Evolutionary conservation across 2,329 filamentous ascomycete species (phyloP).

Genomic region (Chaetomium strumarium): DNA sequence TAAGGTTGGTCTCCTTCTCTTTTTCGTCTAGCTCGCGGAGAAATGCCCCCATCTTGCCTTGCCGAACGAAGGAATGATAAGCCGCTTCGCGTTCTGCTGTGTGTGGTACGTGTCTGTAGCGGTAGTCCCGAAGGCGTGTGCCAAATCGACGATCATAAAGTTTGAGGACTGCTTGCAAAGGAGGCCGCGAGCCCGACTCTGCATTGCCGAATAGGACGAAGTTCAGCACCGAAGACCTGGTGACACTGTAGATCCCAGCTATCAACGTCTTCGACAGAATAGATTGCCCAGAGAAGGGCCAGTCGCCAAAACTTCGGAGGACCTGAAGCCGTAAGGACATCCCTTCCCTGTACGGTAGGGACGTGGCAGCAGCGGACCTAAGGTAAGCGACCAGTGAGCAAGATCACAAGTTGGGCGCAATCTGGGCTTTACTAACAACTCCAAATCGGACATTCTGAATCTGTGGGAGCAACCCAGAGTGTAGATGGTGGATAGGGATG

Average conservation of each 20-base stretch:
- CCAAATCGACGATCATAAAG: constrained; percentile 5
- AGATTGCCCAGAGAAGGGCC: background rate
- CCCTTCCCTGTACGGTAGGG: background rate
- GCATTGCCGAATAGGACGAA: background rate
- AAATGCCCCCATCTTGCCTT: background rate
- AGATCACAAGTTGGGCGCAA: no score
- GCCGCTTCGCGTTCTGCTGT: background rate
- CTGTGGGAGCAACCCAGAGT: no score
- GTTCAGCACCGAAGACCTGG: background rate
- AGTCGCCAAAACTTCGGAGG: background rate
- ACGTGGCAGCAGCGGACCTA: background rate
- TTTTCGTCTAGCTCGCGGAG: background rate
- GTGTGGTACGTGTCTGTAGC: background rate
- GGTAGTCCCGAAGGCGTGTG: background rate
- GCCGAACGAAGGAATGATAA: constrained; percentile 1
- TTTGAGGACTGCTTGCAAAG: background rate
- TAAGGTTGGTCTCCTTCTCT: background rate
- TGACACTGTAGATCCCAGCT: background rate
- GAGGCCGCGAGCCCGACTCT: background rate
- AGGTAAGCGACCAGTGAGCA: no score
- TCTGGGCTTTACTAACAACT: no score
- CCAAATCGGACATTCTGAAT: no score
- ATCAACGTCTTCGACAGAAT: background rate
- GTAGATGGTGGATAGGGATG: no score
- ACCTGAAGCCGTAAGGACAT: background rate